A percentile compares a stretch with the other conserved stretches of the same genome.
phyloP scores from a whole-genome alignment of 2,329 filamentous ascomycete genomes.

The Xylogone sp. region DNA sequence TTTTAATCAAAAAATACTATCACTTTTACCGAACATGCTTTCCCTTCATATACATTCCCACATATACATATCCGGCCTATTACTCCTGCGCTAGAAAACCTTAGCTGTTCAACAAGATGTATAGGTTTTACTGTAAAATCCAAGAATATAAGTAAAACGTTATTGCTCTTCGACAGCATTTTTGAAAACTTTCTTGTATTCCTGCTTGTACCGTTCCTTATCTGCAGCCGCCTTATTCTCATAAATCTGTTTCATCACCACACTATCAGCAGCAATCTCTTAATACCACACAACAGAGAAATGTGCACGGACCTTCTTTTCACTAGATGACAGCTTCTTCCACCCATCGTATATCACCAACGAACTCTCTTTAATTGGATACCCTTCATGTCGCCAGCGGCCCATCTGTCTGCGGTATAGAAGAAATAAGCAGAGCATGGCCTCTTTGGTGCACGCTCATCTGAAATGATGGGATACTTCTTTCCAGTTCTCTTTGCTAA shows the following conservation, averaged over 20 bases:
- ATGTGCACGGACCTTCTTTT: slow-evolving; percentile 39
- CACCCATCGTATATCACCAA: slow-evolving; percentile 43
- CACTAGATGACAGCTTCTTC: slow-evolving; percentile 37
- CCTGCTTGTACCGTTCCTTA: slow-evolving; percentile 21
- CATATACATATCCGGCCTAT: too few species aligned
- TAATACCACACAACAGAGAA: slow-evolving; percentile 3
- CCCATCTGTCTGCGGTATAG: slow-evolving; percentile 41
- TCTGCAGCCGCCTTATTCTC: slow-evolving; percentile 23
- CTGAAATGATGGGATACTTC: slow-evolving; percentile 35
- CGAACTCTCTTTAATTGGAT: slow-evolving; percentile 35
- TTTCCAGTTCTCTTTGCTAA: slow-evolving; percentile 18
- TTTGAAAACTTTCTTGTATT: slow-evolving; percentile 27
- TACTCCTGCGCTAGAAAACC: too few species aligned
- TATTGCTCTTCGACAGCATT: not conserved
- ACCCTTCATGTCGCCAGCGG: slow-evolving; percentile 46
- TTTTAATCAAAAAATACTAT: not conserved
- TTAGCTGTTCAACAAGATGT: too few species aligned
- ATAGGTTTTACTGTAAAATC: not conserved
- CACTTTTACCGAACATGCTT: too few species aligned
- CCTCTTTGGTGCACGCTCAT: slow-evolving; percentile 49
- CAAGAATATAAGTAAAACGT: not conserved
- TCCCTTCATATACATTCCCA: too few species aligned
- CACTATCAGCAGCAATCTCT: not conserved
- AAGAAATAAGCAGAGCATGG: slow-evolving; percentile 33
- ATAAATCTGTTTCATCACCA: slow-evolving; percentile 19